Evolutionary conservation across 1,284 basidiomycete species (phyloP).

Genomic region (Salmacisia buchloeana): DNA sequence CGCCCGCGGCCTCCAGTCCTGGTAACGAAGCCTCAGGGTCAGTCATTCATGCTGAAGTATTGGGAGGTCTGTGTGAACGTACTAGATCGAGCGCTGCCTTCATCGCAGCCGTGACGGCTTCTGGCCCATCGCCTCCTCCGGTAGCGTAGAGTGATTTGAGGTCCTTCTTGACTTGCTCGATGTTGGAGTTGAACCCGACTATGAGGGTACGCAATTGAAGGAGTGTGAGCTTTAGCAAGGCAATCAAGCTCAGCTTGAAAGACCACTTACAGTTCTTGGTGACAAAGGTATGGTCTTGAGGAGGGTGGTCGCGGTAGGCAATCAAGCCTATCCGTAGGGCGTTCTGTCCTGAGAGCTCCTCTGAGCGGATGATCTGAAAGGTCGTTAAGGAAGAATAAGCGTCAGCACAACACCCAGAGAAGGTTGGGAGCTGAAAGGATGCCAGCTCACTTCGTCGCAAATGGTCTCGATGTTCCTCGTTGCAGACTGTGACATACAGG

Average conservation of each 20-base stretch:
- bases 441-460: constrained; percentile 63
- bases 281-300: constrained; percentile 57
- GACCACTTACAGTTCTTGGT: constrained; percentile 62
- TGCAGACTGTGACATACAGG: constrained; percentile 54
- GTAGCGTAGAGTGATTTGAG: constrained; percentile 80
- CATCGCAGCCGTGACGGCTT: constrained; percentile 91
- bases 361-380: constrained; percentile 74
- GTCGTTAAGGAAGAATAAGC: background rate
- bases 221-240: background rate
- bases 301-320: constrained; percentile 60
- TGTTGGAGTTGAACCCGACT: constrained; percentile 89
- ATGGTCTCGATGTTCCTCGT: constrained; percentile 97
- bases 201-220: constrained; percentile 35
- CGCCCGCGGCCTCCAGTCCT: constrained; percentile 84
- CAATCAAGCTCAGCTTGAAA: background rate
- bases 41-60: background rate
- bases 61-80: background rate
- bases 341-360: constrained; percentile 74
- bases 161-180: constrained; percentile 76
- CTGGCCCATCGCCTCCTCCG: constrained; percentile 91
- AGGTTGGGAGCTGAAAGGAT: background rate
- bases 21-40: constrained; percentile 34
- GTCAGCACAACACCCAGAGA: background rate
- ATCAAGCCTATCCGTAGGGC: constrained; percentile 61
- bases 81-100: constrained; percentile 59